phyloP scores from a whole-genome alignment of 2,329 filamentous ascomycete genomes.

The Exophiala bonariae region DNA sequence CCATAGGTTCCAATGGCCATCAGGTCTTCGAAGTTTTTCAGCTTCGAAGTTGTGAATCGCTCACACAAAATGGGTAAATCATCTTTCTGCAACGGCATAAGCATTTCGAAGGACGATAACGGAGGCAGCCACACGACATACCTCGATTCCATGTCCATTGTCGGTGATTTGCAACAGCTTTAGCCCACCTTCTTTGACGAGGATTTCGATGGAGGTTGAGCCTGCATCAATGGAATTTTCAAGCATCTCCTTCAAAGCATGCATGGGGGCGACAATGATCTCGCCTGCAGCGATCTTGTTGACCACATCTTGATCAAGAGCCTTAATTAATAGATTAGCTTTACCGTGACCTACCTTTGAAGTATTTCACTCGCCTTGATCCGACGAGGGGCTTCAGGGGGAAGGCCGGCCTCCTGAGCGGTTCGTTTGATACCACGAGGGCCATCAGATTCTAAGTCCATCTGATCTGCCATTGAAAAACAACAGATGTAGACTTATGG shows the following conservation, averaged over 20 bases:
- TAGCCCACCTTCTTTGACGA: slow-evolving; percentile 92
- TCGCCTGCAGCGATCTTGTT: slow-evolving; percentile 99
- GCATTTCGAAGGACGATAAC: too few species aligned
- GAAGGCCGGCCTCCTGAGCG: slow-evolving; percentile 43
- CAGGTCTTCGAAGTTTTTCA: slow-evolving; percentile 90
- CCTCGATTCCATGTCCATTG: slow-evolving; percentile 93
- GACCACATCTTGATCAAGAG: slow-evolving; percentile 86
- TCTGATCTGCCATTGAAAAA: slow-evolving; percentile 37
- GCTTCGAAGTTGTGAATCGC: slow-evolving; percentile 93
- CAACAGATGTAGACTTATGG: too few species aligned
- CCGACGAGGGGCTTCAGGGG: slow-evolving; percentile 46
- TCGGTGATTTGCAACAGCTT: slow-evolving; percentile 97
- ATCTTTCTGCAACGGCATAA: slow-evolving; percentile 64
- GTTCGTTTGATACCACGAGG: slow-evolving; percentile 51
- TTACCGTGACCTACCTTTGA: slow-evolving; percentile 38
- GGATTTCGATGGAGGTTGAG: slow-evolving; percentile 82
- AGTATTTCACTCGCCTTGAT: slow-evolving; percentile 44
- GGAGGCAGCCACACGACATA: slow-evolving; percentile 43
- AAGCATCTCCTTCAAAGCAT: slow-evolving; percentile 93
- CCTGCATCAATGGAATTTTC: slow-evolving; percentile 98
- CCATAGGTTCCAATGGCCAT: slow-evolving; percentile 90
- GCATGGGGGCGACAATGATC: slow-evolving; percentile 95
- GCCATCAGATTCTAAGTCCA: slow-evolving; percentile 44
- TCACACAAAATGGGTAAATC: slow-evolving; percentile 91
- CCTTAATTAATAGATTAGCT: slow-evolving; percentile 49